phyloP scores from a whole-genome alignment of 768 basidiomycete genomes.

The Flagelloscypha sp. region DNA sequence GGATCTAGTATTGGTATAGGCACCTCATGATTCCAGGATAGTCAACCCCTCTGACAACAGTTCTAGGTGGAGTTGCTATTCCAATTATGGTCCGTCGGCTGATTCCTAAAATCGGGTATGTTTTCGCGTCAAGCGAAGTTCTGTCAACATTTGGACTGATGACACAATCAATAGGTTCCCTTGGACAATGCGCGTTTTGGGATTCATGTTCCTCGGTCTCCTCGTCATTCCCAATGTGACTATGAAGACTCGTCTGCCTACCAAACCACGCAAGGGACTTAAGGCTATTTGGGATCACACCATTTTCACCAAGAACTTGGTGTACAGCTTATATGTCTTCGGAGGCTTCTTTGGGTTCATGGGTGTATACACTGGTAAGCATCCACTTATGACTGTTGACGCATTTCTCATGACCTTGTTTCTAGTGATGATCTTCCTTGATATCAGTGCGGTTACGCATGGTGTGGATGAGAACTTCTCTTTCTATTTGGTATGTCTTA shows the following conservation, averaged over 20 bases:
- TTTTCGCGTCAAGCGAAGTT: conserved; percentile 32
- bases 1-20: conserved; percentile 54
- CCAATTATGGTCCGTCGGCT: conserved; percentile 35
- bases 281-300: too few species aligned
- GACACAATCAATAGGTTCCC: conserved; percentile 33
- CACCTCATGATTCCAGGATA: too few species aligned
- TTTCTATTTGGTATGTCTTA: conserved; percentile 52
- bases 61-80: conserved; percentile 38
- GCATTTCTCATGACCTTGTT: conserved; percentile 2
- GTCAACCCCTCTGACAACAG: too few species aligned
- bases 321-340: too few species aligned
- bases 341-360: conserved; percentile 44
- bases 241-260: too few species aligned
- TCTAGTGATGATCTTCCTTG: conserved; percentile 50
- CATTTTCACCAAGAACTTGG: too few species aligned
- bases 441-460: conserved; percentile 35
- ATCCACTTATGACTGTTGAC: not conserved
- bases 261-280: too few species aligned
- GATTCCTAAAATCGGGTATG: conserved; percentile 32
- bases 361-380: conserved; percentile 52
- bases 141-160: too few species aligned
- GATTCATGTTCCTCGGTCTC: conserved; percentile 31
- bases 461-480: conserved; percentile 41
- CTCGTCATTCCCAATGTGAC: conserved; percentile 42
- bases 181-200: conserved; percentile 44